A percentile compares a stretch with the other conserved stretches of the same genome.
phyloP scores from a whole-genome alignment of 2,329 filamentous ascomycete species.

The Corynespora cassiicola region DNA sequence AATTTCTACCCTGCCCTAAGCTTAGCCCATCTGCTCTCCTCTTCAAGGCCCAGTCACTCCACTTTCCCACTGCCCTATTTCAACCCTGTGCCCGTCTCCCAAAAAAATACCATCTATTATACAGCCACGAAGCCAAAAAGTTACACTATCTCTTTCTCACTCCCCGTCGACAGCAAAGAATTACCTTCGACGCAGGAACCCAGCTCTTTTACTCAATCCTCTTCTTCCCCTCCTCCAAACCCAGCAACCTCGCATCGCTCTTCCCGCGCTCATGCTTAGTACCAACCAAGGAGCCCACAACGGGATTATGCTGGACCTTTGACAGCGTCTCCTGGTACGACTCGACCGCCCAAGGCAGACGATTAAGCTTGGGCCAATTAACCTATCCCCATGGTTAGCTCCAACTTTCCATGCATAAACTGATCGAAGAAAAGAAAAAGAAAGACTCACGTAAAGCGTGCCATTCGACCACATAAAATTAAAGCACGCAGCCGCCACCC shows the following conservation, averaged over 20 bases:
- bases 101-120: background rate
- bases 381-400: slow-evolving; percentile 64
- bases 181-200: background rate
- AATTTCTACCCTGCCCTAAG: too few species aligned
- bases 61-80: too few species aligned
- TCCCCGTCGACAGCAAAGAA: too few species aligned
- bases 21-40: too few species aligned
- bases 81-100: too few species aligned
- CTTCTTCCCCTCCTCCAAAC: slow-evolving; percentile 97
- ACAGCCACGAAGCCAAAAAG: background rate
- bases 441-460: slow-evolving; percentile 84
- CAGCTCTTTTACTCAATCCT: slow-evolving; percentile 73
- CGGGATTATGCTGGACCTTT: slow-evolving; percentile 79
- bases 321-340: slow-evolving; percentile 86
- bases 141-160: background rate
- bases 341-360: slow-evolving; percentile 83
- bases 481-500: slow-evolving; percentile 72
- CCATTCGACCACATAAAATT: slow-evolving; percentile 84
- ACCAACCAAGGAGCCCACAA: slow-evolving; percentile 76
- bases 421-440: slow-evolving; percentile 4
- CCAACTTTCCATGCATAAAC: background rate
- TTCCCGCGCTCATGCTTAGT: slow-evolving; percentile 78
- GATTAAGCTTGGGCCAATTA: slow-evolving; percentile 97
- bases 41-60: too few species aligned
- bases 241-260: slow-evolving; percentile 81